Percentiles rank a stretch among this genome's conserved stretches.
Evolutionary conservation across 345 rosid species (phyloP).

Genomic region (Populus deltoides): DNA sequence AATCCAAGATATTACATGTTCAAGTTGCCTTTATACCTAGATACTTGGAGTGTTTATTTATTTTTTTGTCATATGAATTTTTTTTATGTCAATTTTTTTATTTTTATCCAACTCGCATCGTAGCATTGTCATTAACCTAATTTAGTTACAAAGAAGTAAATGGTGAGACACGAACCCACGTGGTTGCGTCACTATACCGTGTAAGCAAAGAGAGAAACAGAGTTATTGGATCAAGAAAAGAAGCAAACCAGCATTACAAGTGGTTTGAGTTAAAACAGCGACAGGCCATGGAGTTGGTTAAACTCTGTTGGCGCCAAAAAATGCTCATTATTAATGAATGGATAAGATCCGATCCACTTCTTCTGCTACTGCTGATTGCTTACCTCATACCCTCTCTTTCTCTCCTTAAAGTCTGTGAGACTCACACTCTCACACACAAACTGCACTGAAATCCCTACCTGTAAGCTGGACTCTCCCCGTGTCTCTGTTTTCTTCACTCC

Average conservation of each 20-base stretch:
- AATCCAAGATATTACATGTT: no score
- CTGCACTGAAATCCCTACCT: background rate
- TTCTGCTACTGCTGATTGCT: slow-evolving; percentile 10
- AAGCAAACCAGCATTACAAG: background rate
- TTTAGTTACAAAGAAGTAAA: no score
- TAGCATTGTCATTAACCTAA: no score
- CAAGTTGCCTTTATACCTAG: no score
- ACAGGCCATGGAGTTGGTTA: slow-evolving; percentile 1
- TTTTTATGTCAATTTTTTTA: no score
- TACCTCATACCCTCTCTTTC: slow-evolving; percentile 8
- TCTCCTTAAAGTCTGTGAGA: background rate
- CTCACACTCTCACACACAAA: background rate
- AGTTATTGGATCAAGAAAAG: background rate
- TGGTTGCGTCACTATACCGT: background rate
- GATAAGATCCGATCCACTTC: slow-evolving; percentile 36
- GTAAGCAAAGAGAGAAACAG: background rate
- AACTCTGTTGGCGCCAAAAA: slow-evolving; percentile 39
- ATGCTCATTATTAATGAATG: background rate
- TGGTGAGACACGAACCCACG: background rate
- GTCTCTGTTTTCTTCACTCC: background rate
- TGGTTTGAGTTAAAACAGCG: background rate
- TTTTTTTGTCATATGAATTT: no score
- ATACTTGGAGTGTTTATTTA: no score
- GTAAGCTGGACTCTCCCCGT: background rate
- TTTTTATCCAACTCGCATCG: no score